Percentiles rank a stretch among this genome's conserved stretches.
These are phyloP conservation scores for Talaromyces atroroseus DNA, from an alignment of 2,329 filamentous ascomycete genomes.

Conservation along the genomic window DNA sequence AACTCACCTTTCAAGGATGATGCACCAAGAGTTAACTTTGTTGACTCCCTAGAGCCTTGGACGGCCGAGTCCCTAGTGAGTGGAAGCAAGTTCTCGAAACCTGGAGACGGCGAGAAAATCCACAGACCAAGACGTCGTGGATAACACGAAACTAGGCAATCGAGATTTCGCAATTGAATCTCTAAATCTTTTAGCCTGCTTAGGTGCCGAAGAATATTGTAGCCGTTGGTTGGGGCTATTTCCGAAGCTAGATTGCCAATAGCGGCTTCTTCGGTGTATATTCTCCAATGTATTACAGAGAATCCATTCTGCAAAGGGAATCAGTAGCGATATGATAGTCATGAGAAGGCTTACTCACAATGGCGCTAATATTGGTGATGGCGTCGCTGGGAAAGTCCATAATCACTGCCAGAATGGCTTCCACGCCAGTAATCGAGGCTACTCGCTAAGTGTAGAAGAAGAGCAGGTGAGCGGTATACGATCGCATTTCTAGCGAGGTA, in stretches of 20 bases:
- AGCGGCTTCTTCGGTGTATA: slow-evolving; percentile 34
- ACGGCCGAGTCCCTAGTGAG: slow-evolving; percentile 19
- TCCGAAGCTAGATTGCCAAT: slow-evolving; percentile 23
- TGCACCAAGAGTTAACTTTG: slow-evolving; percentile 26
- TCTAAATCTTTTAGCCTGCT: slow-evolving; percentile 37
- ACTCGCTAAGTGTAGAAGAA: slow-evolving; percentile 24
- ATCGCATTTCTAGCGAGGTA: slow-evolving; percentile 30
- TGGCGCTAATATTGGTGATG: slow-evolving; percentile 37
- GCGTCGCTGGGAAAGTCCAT: slow-evolving; percentile 42
- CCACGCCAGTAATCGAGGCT: slow-evolving; percentile 15
- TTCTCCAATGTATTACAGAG: slow-evolving; percentile 39
- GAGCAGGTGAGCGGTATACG: slow-evolving; percentile 17
- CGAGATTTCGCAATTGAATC: slow-evolving; percentile 30
- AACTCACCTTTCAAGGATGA: slow-evolving; percentile 30
- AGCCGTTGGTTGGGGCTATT: slow-evolving; percentile 32
- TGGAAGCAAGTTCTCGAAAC: slow-evolving; percentile 31
- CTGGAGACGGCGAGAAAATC: slow-evolving; percentile 36
- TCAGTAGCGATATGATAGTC: slow-evolving; percentile 17
- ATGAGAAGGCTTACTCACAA: slow-evolving; percentile 30
- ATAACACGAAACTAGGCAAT: slow-evolving; percentile 34
- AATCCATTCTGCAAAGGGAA: slow-evolving; percentile 33
- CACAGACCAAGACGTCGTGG: slow-evolving; percentile 35
- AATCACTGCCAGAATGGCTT: slow-evolving; percentile 22
- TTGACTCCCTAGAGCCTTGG: slow-evolving; percentile 18
- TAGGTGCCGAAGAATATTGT: slow-evolving; percentile 32